These are phyloP conservation scores for Sporisorium graminicola DNA, from an alignment of 1,284 basidiomycete species.

Conservation along the genomic window DNA sequence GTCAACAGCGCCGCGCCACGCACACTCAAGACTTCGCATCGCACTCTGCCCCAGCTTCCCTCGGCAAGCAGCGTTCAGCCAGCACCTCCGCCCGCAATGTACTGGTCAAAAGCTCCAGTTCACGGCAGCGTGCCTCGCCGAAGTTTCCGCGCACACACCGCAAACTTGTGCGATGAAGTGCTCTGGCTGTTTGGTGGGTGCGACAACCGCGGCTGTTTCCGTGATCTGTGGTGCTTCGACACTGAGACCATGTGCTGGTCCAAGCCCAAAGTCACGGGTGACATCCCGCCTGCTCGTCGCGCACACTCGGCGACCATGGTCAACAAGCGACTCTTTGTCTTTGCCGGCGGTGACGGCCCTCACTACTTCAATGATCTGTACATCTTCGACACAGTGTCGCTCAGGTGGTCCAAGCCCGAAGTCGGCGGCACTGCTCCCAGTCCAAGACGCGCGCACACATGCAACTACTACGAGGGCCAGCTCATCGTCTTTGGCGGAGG, in stretches of 20 bases:
- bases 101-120: slow-evolving; percentile 86
- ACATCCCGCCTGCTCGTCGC: slow-evolving; percentile 75
- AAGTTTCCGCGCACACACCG: slow-evolving; percentile 84
- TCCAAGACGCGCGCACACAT: slow-evolving; percentile 86
- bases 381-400: slow-evolving; percentile 79
- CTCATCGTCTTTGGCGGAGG: slow-evolving; percentile 92
- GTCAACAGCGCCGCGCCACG: slow-evolving; percentile 8
- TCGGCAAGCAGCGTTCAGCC: slow-evolving; percentile 48
- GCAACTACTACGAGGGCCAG: slow-evolving; percentile 80
- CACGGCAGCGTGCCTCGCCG: slow-evolving; percentile 81
- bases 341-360: slow-evolving; percentile 86
- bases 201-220: slow-evolving; percentile 81
- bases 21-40: slow-evolving; percentile 34
- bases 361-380: slow-evolving; percentile 76
- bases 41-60: slow-evolving; percentile 52
- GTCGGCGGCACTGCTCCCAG: slow-evolving; percentile 71
- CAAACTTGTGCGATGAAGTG: slow-evolving; percentile 82
- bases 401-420: slow-evolving; percentile 53
- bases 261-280: slow-evolving; percentile 52
- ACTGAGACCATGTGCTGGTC: slow-evolving; percentile 92
- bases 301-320: slow-evolving; percentile 90
- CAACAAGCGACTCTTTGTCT: slow-evolving; percentile 81
- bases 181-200: slow-evolving; percentile 92
- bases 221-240: slow-evolving; percentile 87
- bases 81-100: slow-evolving; percentile 74